Conservation (phyloP, 106 monocot species). For the Iris macrosiphon region DNA sequence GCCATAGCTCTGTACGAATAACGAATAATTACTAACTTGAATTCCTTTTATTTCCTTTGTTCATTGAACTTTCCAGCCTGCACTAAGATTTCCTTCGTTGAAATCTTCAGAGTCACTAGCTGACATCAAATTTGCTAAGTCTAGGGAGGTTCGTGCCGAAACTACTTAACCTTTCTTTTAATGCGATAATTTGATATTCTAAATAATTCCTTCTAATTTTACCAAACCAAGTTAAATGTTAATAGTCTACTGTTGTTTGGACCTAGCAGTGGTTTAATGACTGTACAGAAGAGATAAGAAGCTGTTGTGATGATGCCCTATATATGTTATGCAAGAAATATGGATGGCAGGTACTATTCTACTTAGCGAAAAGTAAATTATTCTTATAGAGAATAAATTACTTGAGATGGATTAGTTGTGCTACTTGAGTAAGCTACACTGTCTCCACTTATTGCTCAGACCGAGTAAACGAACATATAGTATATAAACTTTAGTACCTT, state of each 20-base stretch:
- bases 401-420: no score
- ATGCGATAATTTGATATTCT: not conserved
- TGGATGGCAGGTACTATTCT: constrained; percentile 81
- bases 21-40: not conserved
- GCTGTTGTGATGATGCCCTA: constrained; percentile 58
- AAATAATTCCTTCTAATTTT: not conserved
- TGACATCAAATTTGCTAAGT: constrained; percentile 71
- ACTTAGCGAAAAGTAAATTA: no score
- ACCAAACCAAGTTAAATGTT: not conserved
- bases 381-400: no score
- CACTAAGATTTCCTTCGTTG: constrained; percentile 59
- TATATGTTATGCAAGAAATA: constrained; percentile 40
- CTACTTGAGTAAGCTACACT: no score
- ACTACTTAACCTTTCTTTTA: not conserved
- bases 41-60: not conserved
- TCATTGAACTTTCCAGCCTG: constrained; percentile 33
- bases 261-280: constrained; percentile 85
- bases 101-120: constrained; percentile 33
- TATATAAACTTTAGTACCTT: not conserved
- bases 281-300: constrained; percentile 58
- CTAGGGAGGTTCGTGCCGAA: constrained; percentile 40
- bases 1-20: no score
- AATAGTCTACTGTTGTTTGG: constrained; percentile 6
- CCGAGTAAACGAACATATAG: no score
- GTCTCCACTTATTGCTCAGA: no score